Conservation (phyloP, 2,329 filamentous ascomycete species). For the Phoma sp. region DNA sequence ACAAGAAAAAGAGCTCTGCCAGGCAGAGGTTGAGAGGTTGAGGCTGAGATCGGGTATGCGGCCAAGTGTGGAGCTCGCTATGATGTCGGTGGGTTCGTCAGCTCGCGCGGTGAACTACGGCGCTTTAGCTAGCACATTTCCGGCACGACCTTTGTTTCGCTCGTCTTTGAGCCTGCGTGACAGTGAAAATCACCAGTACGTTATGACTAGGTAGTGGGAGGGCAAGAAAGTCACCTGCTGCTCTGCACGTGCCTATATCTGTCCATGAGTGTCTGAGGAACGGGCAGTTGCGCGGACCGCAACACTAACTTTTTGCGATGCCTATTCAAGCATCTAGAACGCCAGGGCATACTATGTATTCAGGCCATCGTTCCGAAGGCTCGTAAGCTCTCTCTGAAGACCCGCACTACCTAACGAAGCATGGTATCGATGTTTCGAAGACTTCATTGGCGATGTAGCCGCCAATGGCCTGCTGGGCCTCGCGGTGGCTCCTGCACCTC, state of each 20-base stretch:
- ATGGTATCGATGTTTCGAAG: not conserved
- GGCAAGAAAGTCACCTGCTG: not conserved
- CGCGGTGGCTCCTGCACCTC: not conserved
- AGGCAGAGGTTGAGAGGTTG: conserved; percentile 14
- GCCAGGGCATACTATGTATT: not conserved
- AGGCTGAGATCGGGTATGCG: conserved; percentile 27
- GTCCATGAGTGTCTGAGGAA: not conserved
- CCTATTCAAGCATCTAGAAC: not conserved
- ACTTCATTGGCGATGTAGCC: conserved; percentile 3
- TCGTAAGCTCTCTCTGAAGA: not conserved
- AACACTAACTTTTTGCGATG: not conserved
- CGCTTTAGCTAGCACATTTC: conserved; percentile 15
- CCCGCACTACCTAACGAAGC: not conserved
- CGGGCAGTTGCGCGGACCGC: not conserved
- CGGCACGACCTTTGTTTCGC: conserved; percentile 5
- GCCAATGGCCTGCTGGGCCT: not conserved
- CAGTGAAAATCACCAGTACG: not conserved
- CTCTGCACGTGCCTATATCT: not conserved
- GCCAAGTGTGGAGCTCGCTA: conserved; percentile 24
- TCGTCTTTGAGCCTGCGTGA: no score
- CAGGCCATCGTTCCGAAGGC: no score
- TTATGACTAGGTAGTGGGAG: not conserved
- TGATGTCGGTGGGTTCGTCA: conserved; percentile 18
- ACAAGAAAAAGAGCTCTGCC: no score
- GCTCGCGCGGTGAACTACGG: conserved; percentile 16